phyloP scores from a whole-genome alignment of 805 yeast species.

The Priceomyces haplophilus region DNA sequence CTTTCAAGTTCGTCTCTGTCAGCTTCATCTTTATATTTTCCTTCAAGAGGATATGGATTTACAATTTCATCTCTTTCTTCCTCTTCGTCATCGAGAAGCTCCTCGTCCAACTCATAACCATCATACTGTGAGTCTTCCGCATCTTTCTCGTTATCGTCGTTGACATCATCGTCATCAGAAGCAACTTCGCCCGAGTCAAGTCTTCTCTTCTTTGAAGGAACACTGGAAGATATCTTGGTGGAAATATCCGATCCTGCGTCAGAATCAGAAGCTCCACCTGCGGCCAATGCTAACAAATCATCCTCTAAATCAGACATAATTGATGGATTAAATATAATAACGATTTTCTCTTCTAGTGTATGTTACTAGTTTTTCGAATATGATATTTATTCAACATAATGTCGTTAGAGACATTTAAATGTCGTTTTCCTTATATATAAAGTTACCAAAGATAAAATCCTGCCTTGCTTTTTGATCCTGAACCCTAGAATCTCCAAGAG shows the following conservation, averaged over 20 bases:
- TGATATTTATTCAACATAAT: background rate
- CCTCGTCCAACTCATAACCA: slow-evolving; percentile 21
- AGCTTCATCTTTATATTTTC: slow-evolving; percentile 78
- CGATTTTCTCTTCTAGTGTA: background rate
- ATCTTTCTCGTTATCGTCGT: slow-evolving; percentile 30
- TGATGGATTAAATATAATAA: background rate
- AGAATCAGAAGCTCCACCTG: slow-evolving; percentile 34
- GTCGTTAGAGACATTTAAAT: background rate
- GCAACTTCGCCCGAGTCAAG: slow-evolving; percentile 8
- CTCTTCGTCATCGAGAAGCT: slow-evolving; percentile 27
- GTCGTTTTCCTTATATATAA: background rate
- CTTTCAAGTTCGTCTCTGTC: slow-evolving; percentile 65
- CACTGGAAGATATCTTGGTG: slow-evolving; percentile 17
- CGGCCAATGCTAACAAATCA: slow-evolving; percentile 94
- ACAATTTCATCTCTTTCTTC: slow-evolving; percentile 37
- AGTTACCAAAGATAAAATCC: too few species aligned
- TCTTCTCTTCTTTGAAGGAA: slow-evolving; percentile 30
- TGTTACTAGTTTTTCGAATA: background rate
- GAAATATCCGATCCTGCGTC: slow-evolving; percentile 15
- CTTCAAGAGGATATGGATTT: slow-evolving; percentile 92
- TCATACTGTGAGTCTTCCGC: slow-evolving; percentile 37
- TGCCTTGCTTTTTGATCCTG: too few species aligned
- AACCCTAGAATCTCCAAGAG: too few species aligned
- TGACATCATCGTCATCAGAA: slow-evolving; percentile 24
- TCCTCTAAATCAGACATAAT: slow-evolving; percentile 87